Evolutionary conservation across 2,329 filamentous ascomycete species (phyloP), one percentile per base, ranked within the genome.

Genomic region (Orbilia javanica): DNA sequence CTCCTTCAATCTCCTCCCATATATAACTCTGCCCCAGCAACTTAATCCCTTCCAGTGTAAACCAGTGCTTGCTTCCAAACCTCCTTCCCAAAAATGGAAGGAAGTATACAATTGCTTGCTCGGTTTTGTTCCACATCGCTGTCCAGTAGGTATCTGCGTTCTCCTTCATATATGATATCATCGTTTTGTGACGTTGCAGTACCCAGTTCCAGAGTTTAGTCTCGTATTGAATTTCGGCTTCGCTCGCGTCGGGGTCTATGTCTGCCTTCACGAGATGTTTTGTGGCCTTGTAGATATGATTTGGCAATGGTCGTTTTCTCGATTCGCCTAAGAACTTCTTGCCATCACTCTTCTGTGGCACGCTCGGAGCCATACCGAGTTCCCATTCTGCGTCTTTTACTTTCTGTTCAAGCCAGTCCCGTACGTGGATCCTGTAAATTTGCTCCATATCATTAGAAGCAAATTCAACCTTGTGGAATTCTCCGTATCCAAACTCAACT

Each of bases 131-230:
- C 66, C 52, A 57, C 34, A 20, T 2, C 5, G 55, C 27, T 15
- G 29, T 53, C 73, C 73, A 77, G 42, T 63, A 4, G 31, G 20
- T 22, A 25, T 67, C 60, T 3, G 55, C 36, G 3, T 66, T 66
- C 5, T 71, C 66, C 31, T 36, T 34, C 73, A 71, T 77, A 20
- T 77, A 48, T 1, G 25, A 29, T n/a, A 71, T 53, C 10, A 77
- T 22, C 10, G 22, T 57, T 8, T 62, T 53, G 15, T 67, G 52
- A 22, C 52, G 65, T 34, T 67, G n/a, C 22, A 71, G 27, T 3
- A 77, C 50, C 73, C 73, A 71, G 20, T 27, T 57, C 73, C 73
- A 77, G 3, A 71, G n/a, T 11, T 62, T 18, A 15, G 18, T 48
- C 11, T 65, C 60, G 10, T 44, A 46, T 25, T 25, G 31, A 27